Base-by-base conservation (phyloP, 1,284 basidiomycete species). In the Porodaedalea pini region DNA sequence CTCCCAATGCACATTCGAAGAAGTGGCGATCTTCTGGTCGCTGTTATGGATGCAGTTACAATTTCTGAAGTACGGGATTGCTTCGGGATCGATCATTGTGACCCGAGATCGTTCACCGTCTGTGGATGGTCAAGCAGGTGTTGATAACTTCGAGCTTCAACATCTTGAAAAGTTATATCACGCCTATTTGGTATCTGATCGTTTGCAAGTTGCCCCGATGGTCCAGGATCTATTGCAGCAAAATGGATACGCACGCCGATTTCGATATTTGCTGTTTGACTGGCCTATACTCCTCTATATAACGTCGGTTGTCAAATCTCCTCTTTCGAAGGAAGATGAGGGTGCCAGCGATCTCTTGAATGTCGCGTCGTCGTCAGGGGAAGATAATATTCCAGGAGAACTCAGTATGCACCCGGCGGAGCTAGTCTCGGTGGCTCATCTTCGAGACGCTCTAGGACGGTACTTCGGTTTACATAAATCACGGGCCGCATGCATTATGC, bases 21-120 rank as follows among this genome's bases (percentile, higher is more conserved):
- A 92, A 63, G 66, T 88, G 3, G 80, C 85, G 1, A 73, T 88
- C 4, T 74, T 82, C 43, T 77, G 78, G 61, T 76, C 79, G 10
- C 68, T 76, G 15, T 70, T 91, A 4, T 86, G 83, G 78, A 79
- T 73, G 0, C 88, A 92, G 64, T 67, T 83, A 17, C 82, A 88
- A 56, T 75, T 90, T 15, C 68, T 90, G 51, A 74, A 75, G 47
- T 85, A 82, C 61, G 90, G 90, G 0, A 63, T 91, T 11, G 77
- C 78, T 0, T 70, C 83, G 21, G 85, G 86, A 0, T 82, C 88
- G 0, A 73, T 88, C 34, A 70, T 85, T 39, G 67, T 81, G 5
- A 70, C 76, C 2, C 68, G 74, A 25, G 74, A 71, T 4, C 69
- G 60, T 41, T 68, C 64, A 34, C 69, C 68, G 17, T 66, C 65